A percentile compares a stretch with the other conserved stretches of the same genome.
These are phyloP conservation scores for Echinosophora koreensis DNA, from an alignment of 306 rosid species.

Conservation along the genomic window DNA sequence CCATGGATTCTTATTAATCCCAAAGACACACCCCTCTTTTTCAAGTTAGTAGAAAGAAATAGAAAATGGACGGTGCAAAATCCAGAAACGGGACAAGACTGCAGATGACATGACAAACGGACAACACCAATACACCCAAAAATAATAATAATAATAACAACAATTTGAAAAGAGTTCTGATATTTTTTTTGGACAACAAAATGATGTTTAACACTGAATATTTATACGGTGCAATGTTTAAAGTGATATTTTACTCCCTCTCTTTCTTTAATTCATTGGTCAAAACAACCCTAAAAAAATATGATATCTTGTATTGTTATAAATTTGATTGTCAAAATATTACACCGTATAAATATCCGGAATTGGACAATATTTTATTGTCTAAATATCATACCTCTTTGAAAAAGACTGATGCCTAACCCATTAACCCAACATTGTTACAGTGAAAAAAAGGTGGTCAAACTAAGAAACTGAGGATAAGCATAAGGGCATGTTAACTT, in stretches of 20 bases:
- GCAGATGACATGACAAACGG: not conserved
- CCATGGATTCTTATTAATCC: conserved; percentile 15
- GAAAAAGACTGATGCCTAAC: not conserved
- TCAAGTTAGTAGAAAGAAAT: not conserved
- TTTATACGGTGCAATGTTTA: too few species aligned
- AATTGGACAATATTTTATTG: too few species aligned
- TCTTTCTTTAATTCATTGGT: too few species aligned
- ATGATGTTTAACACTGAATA: too few species aligned
- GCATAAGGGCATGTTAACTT: not conserved
- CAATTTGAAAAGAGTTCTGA: not conserved
- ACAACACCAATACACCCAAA: not conserved
- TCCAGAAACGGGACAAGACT: conserved; percentile 20
- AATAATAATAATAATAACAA: not conserved
- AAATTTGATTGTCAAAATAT: too few species aligned
- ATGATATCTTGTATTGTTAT: too few species aligned
- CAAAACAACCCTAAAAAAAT: too few species aligned
- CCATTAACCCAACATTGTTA: conserved; percentile 13
- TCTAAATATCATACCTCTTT: too few species aligned
- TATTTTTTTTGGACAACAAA: too few species aligned
- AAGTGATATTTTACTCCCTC: too few species aligned
- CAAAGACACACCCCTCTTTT: conserved; percentile 5
- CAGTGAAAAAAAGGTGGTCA: not conserved
- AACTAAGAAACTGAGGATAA: not conserved
- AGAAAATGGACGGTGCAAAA: conserved; percentile 32
- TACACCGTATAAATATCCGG: too few species aligned